These are phyloP conservation scores for Serpula lacrymans DNA, from an alignment of 768 basidiomycete genomes.

Conservation along the genomic window DNA sequence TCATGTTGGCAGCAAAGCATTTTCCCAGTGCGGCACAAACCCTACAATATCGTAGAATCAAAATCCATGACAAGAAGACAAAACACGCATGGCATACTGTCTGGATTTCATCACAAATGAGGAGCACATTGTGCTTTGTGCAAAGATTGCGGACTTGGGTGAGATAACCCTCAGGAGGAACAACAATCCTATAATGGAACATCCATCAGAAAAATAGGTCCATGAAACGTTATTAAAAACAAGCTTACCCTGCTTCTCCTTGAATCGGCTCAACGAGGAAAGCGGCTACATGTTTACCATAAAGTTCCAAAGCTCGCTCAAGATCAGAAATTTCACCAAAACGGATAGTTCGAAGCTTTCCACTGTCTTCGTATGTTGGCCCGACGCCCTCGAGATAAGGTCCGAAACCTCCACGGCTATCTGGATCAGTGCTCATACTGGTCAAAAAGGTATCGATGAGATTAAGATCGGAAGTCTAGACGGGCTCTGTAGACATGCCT, in stretches of 20 bases:
- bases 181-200: conserved; percentile 65
- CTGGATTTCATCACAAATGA: conserved; percentile 98
- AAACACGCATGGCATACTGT: conserved; percentile 49
- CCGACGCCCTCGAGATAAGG: conserved; percentile 88
- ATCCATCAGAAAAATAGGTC: conserved; percentile 3
- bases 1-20: conserved; percentile 91
- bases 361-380: conserved; percentile 64
- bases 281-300: conserved; percentile 84
- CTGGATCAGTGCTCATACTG: conserved; percentile 95
- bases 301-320: conserved; percentile 71
- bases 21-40: conserved; percentile 90
- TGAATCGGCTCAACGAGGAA: conserved; percentile 98
- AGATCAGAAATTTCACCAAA: conserved; percentile 84
- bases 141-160: conserved; percentile 74
- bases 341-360: conserved; percentile 57
- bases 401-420: conserved; percentile 83
- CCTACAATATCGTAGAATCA: conserved; percentile 38
- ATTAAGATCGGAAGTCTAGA: conserved; percentile 3
- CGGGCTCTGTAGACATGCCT: conserved; percentile 43
- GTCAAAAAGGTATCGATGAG: conserved; percentile 13
- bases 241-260: conserved; percentile 91
- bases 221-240: not conserved
- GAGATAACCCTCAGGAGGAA: conserved; percentile 88
- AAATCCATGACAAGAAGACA: conserved; percentile 1
- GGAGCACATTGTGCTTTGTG: conserved; percentile 88